Conservation (phyloP, 805 yeast species). For the Zygosaccharomyces bailii region DNA sequence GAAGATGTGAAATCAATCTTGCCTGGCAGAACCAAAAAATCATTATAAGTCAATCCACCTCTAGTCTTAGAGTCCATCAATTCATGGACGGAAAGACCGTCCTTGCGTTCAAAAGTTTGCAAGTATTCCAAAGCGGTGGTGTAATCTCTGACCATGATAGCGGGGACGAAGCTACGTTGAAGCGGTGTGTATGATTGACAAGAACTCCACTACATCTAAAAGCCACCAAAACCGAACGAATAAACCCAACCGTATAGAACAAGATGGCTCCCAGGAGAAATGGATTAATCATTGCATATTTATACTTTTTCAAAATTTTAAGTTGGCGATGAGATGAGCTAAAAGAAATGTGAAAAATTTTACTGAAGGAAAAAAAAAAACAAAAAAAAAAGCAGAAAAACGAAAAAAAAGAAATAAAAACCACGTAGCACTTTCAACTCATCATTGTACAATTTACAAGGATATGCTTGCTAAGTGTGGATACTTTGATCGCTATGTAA, state of each 20-base stretch:
- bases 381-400: background rate
- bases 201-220: conserved; percentile 12
- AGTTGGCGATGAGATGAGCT: conserved; percentile 14
- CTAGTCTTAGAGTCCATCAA: conserved; percentile 85
- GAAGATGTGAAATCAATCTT: conserved; percentile 85
- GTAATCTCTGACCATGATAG: conserved; percentile 37
- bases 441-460: background rate
- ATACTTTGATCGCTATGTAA: no score
- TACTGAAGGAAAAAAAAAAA: background rate
- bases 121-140: conserved; percentile 67
- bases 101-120: conserved; percentile 61
- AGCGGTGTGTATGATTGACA: background rate
- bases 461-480: no score
- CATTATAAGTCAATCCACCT: conserved; percentile 98
- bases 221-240: conserved; percentile 10
- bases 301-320: conserved; percentile 12
- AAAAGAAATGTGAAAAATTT: conserved; percentile 22
- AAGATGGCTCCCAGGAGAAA: background rate
- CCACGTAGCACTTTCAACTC: no score
- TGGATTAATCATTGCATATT: conserved; percentile 13
- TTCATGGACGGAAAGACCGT: conserved; percentile 79
- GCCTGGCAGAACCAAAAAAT: conserved; percentile 92
- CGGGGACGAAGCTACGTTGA: conserved; percentile 1
- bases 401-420: background rate
- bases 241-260: conserved; percentile 7